These are phyloP conservation scores for Carex pumila DNA, from an alignment of 176 grass and related monocot genomes.

Conservation along the genomic window DNA sequence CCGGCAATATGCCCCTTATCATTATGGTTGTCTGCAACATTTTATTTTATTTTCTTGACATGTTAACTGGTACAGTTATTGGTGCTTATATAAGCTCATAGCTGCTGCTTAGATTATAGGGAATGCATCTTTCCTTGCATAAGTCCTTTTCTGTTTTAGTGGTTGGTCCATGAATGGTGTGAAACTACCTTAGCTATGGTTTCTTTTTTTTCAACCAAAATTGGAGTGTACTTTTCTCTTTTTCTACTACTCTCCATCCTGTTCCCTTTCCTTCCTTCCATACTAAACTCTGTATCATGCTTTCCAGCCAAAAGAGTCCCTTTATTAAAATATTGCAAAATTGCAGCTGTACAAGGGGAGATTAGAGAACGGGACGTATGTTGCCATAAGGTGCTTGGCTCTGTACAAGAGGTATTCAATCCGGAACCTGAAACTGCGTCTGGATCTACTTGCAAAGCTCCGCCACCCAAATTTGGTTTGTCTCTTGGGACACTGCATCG, in stretches of 20 bases:
- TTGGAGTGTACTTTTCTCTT: neutral
- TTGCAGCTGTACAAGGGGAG: constrained; percentile 92
- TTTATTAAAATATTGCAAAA: constrained; percentile 10
- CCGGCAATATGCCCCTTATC: neutral
- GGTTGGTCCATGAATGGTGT: neutral
- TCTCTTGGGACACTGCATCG: constrained; percentile 88
- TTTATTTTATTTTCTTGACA: neutral
- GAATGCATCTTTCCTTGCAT: neutral
- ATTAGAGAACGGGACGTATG: constrained; percentile 69
- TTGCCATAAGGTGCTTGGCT: constrained; percentile 88
- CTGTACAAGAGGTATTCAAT: constrained; percentile 78
- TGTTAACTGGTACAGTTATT: neutral
- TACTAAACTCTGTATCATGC: neutral
- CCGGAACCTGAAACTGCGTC: constrained; percentile 89
- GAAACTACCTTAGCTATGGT: neutral
- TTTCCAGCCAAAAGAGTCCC: neutral
- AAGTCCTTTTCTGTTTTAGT: neutral
- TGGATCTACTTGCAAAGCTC: constrained; percentile 92
- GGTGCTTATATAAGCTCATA: neutral
- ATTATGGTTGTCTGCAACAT: neutral
- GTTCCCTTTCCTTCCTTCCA: neutral
- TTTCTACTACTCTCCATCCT: neutral
- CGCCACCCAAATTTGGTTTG: constrained; percentile 84
- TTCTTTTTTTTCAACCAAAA: neutral
- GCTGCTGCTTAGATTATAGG: neutral